Evolutionary conservation across 2,329 filamentous ascomycete genomes (phyloP).

Genomic region (Penicillium sp.): DNA sequence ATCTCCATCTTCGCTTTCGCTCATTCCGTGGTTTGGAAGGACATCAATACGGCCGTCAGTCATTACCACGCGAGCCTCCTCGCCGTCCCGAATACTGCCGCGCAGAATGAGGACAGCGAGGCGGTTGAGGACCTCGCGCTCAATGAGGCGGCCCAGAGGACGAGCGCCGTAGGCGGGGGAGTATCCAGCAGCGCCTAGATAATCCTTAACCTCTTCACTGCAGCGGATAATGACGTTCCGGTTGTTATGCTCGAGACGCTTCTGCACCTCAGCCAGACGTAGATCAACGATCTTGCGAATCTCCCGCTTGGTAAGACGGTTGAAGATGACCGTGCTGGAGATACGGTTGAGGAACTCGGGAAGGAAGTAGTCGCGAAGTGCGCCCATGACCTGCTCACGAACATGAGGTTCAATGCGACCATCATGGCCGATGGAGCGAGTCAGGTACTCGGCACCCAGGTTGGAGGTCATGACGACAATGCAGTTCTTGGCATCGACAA

Average conservation of each 20-base stretch:
- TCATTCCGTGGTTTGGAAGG: slow-evolving; percentile 75
- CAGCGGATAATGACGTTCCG: slow-evolving; percentile 86
- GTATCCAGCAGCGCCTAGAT: slow-evolving; percentile 88
- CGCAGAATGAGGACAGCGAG: slow-evolving; percentile 89
- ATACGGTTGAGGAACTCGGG: slow-evolving; percentile 99
- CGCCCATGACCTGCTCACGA: slow-evolving; percentile 84
- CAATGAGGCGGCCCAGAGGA: slow-evolving; percentile 84
- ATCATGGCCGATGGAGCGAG: slow-evolving; percentile 74
- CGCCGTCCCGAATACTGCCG: slow-evolving; percentile 82
- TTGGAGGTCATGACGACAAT: slow-evolving; percentile 99
- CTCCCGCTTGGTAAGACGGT: slow-evolving; percentile 84
- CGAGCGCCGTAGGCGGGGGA: slow-evolving; percentile 93
- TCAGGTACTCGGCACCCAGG: slow-evolving; percentile 90
- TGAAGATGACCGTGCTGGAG: slow-evolving; percentile 95
- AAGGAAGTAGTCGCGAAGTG: slow-evolving; percentile 93
- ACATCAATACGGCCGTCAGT: slow-evolving; percentile 80
- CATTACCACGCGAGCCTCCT: slow-evolving; percentile 77
- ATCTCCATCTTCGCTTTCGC: slow-evolving; percentile 55
- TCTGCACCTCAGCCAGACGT: slow-evolving; percentile 84
- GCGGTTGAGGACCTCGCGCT: slow-evolving; percentile 94
- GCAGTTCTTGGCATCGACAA: slow-evolving; percentile 95
- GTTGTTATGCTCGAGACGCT: slow-evolving; percentile 80
- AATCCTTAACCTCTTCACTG: slow-evolving; percentile 84
- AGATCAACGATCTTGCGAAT: slow-evolving; percentile 96
- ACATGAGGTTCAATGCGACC: slow-evolving; percentile 86